Base-by-base conservation (phyloP, 345 rosid genomes). In the Barbarea vulgaris region DNA sequence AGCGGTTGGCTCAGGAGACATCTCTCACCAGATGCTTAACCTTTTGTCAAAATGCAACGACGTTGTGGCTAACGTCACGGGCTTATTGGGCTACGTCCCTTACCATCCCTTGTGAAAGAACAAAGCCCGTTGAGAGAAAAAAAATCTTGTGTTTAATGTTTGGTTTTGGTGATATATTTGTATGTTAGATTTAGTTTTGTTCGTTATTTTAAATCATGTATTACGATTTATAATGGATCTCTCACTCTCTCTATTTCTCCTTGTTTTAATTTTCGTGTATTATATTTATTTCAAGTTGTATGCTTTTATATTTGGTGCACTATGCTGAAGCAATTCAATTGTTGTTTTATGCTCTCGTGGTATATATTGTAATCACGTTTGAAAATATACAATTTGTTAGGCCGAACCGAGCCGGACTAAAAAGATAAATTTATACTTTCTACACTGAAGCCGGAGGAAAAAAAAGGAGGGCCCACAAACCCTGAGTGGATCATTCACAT, bases 1-100 rank as follows among this genome's bases (percentile, higher is more conserved):
- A 58, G 79, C 19, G 25, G 77, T 19, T 64, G 60, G 54, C 18
- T 73, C 67, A 67, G 73, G 82, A 9, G 99, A 96, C 76, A 87
- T 96, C 24, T 93, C 99, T 14, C 89, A 88, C 87, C 97, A 91
- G 87, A 96, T 96, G 99, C 86, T 96, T 50, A 88, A 84, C 88
- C 98, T 96, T 13, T 74, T 96, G 82, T 83, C 91, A 8, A 88
- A 87, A 79, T 96, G 99, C 91, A 93, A 89, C 47, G 97, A 96
- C n/a, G 97, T 93, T n/a, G 98, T 96, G 46, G 71, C 84, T 62
- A 76, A 84, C 5, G 83, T 93, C 50, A 76, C 91, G n/a, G 88
- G 96, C 78, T 19, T 86, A 75, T 80, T 93, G 61, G 99, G 99
- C 79, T 93, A 93, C 34, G 88, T 84, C 30, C 99, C 99, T 25